Percentiles rank a stretch among this genome's conserved stretches.
These are phyloP conservation scores for Gracilariopsis chorda DNA, from an alignment of 23 red algal genomes.

Conservation along the genomic window DNA sequence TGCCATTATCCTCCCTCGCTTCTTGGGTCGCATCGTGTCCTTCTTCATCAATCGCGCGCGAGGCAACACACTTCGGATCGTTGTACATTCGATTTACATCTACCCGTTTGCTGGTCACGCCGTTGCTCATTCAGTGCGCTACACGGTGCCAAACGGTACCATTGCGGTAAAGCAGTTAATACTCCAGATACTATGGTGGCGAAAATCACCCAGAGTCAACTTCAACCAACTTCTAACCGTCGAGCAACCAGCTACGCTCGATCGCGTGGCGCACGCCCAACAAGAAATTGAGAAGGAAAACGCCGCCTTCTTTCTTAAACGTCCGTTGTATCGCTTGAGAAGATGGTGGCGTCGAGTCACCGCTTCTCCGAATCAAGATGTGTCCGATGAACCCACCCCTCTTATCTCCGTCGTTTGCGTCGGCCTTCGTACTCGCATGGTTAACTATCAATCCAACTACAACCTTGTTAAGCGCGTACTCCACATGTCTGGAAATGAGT, in stretches of 20 bases:
- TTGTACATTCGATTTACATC: slow-evolving; percentile 32
- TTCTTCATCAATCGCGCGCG: slow-evolving; percentile 42
- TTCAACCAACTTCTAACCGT: slow-evolving; percentile 41
- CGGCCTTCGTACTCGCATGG: slow-evolving; percentile 37
- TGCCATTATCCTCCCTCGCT: slow-evolving; percentile 38
- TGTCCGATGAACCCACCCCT: slow-evolving; percentile 4
- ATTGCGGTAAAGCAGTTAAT: slow-evolving; percentile 42
- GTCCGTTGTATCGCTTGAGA: slow-evolving; percentile 32
- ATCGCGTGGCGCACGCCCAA: slow-evolving; percentile 21
- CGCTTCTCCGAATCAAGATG: neutral
- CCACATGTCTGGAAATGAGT: neutral
- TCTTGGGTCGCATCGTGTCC: slow-evolving; percentile 11
- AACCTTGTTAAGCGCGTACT: neutral
- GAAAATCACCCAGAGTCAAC: slow-evolving; percentile 1
- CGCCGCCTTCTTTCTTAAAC: slow-evolving; percentile 40
- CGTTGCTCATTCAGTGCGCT: slow-evolving; percentile 50
- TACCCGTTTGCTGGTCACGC: slow-evolving; percentile 45
- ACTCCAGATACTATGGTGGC: slow-evolving; percentile 53
- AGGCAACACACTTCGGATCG: slow-evolving; percentile 3
- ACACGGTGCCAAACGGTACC: slow-evolving; percentile 43
- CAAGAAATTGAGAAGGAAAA: slow-evolving; percentile 39
- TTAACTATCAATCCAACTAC: slow-evolving; percentile 30
- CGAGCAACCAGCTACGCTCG: slow-evolving; percentile 16
- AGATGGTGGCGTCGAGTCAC: slow-evolving; percentile 40
- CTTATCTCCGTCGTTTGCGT: slow-evolving; percentile 38